Base-by-base conservation (phyloP, 768 basidiomycete species). In the Ephemerocybe angulata region DNA sequence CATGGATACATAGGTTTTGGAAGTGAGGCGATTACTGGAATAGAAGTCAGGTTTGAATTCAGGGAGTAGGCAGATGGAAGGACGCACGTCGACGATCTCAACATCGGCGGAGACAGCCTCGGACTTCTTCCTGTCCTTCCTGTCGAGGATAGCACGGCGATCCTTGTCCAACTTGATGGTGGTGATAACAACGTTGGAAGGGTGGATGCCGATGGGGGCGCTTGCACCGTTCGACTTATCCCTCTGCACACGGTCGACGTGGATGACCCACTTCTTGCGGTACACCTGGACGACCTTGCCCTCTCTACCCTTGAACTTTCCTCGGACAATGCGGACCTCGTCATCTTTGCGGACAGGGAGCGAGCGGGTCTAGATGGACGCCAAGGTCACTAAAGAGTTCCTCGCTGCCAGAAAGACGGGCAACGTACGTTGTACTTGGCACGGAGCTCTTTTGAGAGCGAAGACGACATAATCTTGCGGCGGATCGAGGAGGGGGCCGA, bases 211-310 rank as follows among this genome's bases (percentile, higher is more conserved):
- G 65, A 99, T 94, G 66, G 90, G 90, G 56, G 88, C 85, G 53
- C 93, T 85, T 57, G 94, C 88, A 61, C 97, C 96, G 70, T 96
- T 97, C 61, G 93, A 92, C 76, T 98, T 98, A 80, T 99, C 96
- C 62, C 93, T 86, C 73, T 90, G 87, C 53, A 99, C 93, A 70
- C 96, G 92, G 76, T 99, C 96, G 69, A 99, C 90, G 76, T 98
- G 88, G 73, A 99, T 89, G 53, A 98, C 92, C 90, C 92, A 98
- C 75, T 96, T 95, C 87, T 96, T 96, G 72, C 95, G 90, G 83
- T 95, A 96, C 61, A 98, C 95, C 76, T 94, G 88, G 57, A 91
- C 92, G 59, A 99, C 86, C 79, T 98, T 98, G 67, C 96, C 96
- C 81, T 99, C 96, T 69, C 94, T 85, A 50, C 97, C 96, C 82